Base-by-base conservation (phyloP, 495 filamentous ascomycete genomes). In the Ramalina peruviana region DNA sequence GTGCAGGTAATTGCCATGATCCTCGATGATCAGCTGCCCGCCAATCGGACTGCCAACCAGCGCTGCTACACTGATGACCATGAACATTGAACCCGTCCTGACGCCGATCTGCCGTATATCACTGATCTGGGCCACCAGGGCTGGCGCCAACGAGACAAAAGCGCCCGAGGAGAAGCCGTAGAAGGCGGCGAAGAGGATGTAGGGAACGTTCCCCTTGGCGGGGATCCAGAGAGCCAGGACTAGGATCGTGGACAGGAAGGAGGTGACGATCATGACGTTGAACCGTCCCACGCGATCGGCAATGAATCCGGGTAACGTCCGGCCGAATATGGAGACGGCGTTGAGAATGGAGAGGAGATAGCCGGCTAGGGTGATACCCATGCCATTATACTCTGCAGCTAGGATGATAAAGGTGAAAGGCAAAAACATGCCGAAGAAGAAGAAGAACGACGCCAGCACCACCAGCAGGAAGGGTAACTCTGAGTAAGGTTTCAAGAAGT, bases 141-240 rank as follows among this genome's bases (percentile, higher is more conserved):
- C 75, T 0, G 80, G 77, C 0, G 71, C 66, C 3, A 88, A 65
- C 0, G 76, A 79, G 46, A 88, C 77, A 58, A 81, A 85, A 3
- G 81, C 80, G 6, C 85, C 85, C 1, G 81, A 83, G 13, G 74
- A 69, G 60, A 89, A 85, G 1, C 85, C 85, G 60, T 82, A 88
- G 0, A 86, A 56, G 1, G 72, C 73, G 3, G 75, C 72, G 64
- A 82, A 86, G 13, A 77, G 61, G 48, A 90, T 80, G 38, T 77
- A 76, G 1, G 81, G 70, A 1, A 71, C 77, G 41, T 80, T 82
- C 33, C 67, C 67, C 1, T 65, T 65, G 0, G 74, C 69, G 5
- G 80, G 83, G 4, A 88, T 67, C 80, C 83, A 86, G 0, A 88
- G 67, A 11, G 75, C 81, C 0, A 89, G 70, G 0, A 80, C 74